phyloP scores from a whole-genome alignment of 352 stramenopile species.

The Phytophthora sp. region DNA sequence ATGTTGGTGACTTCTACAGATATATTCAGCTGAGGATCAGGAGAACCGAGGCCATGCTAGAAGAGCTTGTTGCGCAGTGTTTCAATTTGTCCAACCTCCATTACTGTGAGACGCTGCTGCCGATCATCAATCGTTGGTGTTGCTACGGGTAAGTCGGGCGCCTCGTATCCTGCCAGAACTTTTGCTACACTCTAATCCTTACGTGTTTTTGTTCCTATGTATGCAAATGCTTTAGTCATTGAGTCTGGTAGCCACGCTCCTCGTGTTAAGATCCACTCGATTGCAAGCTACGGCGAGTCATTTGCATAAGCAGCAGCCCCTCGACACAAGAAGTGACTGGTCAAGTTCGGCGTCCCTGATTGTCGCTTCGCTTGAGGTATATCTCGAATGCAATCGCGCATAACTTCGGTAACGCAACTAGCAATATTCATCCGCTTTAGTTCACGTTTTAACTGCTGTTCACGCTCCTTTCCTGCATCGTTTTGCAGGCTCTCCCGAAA shows the following conservation, averaged over 20 bases:
- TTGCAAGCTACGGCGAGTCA: conserved; percentile 13
- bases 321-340: not conserved
- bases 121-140: conserved; percentile 1
- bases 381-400: not conserved
- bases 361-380: not conserved
- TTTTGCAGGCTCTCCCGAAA: too few relatives aligned
- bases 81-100: not conserved
- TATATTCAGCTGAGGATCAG: conserved; percentile 1
- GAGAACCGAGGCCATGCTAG: not conserved
- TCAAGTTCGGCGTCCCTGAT: not conserved
- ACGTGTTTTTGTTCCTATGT: conserved; percentile 2
- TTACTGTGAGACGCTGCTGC: not conserved
- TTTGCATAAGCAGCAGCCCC: conserved; percentile 13
- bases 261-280: conserved; percentile 7
- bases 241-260: conserved; percentile 2
- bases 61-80: conserved; percentile 3
- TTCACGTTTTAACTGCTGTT: too few relatives aligned
- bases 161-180: conserved; percentile 13
- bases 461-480: too few relatives aligned
- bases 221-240: conserved; percentile 2
- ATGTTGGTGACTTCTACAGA: not conserved
- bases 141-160: conserved; percentile 5
- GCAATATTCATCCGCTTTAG: too few relatives aligned
- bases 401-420: conserved; percentile 2
- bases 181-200: conserved; percentile 20